Base-by-base conservation (phyloP, 345 rosid genomes). In the Eucalyptus erythrocorys region DNA sequence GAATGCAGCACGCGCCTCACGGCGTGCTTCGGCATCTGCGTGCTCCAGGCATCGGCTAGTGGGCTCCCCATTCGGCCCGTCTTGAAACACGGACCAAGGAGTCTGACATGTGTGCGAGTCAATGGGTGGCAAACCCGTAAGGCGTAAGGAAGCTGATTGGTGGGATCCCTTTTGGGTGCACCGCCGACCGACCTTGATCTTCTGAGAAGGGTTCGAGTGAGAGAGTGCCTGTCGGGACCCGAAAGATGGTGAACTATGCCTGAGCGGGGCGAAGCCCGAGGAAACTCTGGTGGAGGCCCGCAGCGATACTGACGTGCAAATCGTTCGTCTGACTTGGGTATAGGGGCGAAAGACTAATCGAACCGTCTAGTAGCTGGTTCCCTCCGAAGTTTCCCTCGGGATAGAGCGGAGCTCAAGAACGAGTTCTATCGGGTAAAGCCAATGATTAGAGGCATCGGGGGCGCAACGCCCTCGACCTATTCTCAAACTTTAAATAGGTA, bases 301-400 rank as follows among this genome's bases (percentile, higher is more conserved):
- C 79, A 32, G 79, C 34, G 81, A 71, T 71, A 71, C 81, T 87
- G 92, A 89, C 89, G 88, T 92, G 93, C 93, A 93, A 93, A 93
- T 92, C 92, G 87, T 90, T 93, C 91, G 90, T 92, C 90, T 89
- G 92, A 92, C 94, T 92, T 92, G 92, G 94, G 93, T 93, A 93
- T 93, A 93, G 92, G 93, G 94, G 95, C 91, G 94, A 94, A 94
- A 93, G 94, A 94, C 94, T 94, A 94, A 94, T 93, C 93, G 89
- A 94, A 93, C 94, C 92, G 68, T 93, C 92, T 92, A 92, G 94
- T 93, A 93, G 94, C 89, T 92, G 92, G 94, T 93, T 93, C 93
- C 87, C 87, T 40, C 49, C 47, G 76, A 86, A 86, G 87, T 86
- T 86, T 86, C 87, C 87, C 87, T 86, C 49, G 4, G 76, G 76